phyloP scores from a whole-genome alignment of 257 asterid species.

The Verbena officinalis region DNA sequence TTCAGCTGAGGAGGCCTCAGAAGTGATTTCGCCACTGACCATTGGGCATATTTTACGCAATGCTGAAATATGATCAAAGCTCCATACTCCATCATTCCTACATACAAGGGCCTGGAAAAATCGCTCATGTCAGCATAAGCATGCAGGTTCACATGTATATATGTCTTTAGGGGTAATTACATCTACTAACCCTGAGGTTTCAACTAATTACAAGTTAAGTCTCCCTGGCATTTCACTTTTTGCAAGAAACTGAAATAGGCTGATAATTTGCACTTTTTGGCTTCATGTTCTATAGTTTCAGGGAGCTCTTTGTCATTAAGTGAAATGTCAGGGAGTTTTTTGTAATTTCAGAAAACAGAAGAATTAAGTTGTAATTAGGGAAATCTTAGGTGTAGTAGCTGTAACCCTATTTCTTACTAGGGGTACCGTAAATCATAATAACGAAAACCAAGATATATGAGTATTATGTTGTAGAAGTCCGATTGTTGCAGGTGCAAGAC shows the following conservation, averaged over 20 bases:
- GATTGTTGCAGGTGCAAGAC: not conserved
- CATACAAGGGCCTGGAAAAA: constrained; percentile 83
- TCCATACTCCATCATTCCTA: constrained; percentile 98
- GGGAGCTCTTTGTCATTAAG: no score
- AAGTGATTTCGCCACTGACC: constrained; percentile 80
- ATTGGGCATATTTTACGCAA: constrained; percentile 95
- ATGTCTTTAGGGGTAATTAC: not conserved
- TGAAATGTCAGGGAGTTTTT: no score
- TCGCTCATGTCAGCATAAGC: constrained; percentile 32
- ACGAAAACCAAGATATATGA: constrained; percentile 1
- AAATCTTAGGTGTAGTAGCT: no score
- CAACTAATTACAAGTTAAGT: no score
- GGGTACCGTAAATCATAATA: not conserved
- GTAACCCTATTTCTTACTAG: not conserved
- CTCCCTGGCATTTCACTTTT: no score
- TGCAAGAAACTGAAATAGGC: no score
- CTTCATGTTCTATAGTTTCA: no score
- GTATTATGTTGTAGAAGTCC: not conserved
- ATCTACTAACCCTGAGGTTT: no score
- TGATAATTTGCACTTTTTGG: no score
- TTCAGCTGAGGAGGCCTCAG: constrained; percentile 94
- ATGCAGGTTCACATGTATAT: constrained; percentile 28
- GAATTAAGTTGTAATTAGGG: no score
- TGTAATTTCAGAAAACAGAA: no score
- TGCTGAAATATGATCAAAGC: constrained; percentile 78